Evolutionary conservation across 176 grass and related monocot species (phyloP).

Genomic region (Aechmea fasciata): DNA sequence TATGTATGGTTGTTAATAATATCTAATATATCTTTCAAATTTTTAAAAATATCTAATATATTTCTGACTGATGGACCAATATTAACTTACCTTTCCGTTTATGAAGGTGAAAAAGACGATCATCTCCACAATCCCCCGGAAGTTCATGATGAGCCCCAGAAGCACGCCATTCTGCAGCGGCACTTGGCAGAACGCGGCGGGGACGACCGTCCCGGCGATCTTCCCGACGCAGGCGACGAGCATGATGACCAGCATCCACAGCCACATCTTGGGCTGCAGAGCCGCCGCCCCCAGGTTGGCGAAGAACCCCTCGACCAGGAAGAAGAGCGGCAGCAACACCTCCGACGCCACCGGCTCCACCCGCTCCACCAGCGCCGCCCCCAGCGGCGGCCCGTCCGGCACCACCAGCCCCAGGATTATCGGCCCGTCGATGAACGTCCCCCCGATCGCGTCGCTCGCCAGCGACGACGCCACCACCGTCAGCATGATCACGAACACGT

Average conservation of each 20-base stretch:
- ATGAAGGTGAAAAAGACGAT: neutral
- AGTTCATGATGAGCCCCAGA: constrained; percentile 30
- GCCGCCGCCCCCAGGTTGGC: neutral
- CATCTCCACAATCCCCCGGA: constrained; percentile 21
- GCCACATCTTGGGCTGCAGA: neutral
- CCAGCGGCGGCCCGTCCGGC: constrained; percentile 29
- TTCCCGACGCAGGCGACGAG: constrained; percentile 5
- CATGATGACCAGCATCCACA: constrained; percentile 9
- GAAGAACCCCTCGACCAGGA: neutral
- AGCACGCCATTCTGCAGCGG: constrained; percentile 6
- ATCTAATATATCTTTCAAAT: neutral
- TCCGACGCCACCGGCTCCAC: constrained; percentile 16
- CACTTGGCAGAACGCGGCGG: constrained; percentile 6
- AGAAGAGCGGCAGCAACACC: constrained; percentile 14
- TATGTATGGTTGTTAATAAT: neutral
- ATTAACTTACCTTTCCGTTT: neutral
- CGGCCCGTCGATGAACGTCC: constrained; percentile 7
- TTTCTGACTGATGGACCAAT: too few relatives aligned
- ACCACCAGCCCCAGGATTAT: constrained; percentile 19
- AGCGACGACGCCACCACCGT: neutral
- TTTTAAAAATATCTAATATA: neutral
- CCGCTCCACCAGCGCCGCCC: constrained; percentile 24
- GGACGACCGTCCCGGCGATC: neutral
- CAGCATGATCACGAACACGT: constrained; percentile 14
- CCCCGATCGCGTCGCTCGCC: constrained; percentile 1